Evolutionary conservation across 495 filamentous ascomycete species (phyloP).

Genomic region (Neurospora discreta): DNA sequence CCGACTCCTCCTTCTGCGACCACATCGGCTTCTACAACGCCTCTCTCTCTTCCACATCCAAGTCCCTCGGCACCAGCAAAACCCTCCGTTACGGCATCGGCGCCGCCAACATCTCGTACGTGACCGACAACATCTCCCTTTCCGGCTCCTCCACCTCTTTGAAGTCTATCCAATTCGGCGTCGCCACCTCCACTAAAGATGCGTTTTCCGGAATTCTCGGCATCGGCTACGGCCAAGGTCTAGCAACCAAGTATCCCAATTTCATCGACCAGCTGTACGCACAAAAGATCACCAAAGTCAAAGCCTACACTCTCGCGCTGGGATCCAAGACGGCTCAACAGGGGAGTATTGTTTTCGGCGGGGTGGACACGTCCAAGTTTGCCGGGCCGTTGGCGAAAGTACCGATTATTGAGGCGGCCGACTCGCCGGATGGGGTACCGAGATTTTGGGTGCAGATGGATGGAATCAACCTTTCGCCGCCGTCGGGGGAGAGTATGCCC

Average conservation of each 20-base stretch:
- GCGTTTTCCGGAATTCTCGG: conserved; percentile 32
- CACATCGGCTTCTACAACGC: conserved; percentile 30
- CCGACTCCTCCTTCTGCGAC: conserved; percentile 32
- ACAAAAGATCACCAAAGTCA: conserved; percentile 31
- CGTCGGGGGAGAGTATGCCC: conserved; percentile 28
- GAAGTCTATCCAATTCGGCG: conserved; percentile 33
- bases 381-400: conserved; percentile 55
- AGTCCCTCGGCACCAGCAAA: conserved; percentile 20
- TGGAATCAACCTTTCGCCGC: conserved; percentile 39
- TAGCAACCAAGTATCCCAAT: conserved; percentile 32
- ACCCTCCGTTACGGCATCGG: conserved; percentile 37
- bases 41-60: conserved; percentile 23
- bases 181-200: conserved; percentile 27
- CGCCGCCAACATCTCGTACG: conserved; percentile 31
- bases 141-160: conserved; percentile 25
- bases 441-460: conserved; percentile 53
- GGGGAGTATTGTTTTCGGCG: conserved; percentile 88
- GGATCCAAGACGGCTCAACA: conserved; percentile 35
- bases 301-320: conserved; percentile 37
- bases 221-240: conserved; percentile 32
- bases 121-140: conserved; percentile 31
- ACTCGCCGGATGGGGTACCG: conserved; percentile 33
- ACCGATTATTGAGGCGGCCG: conserved; percentile 45
- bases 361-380: conserved; percentile 80
- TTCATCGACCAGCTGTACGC: conserved; percentile 31